These are phyloP conservation scores for Colletotrichum liriopes DNA, from an alignment of 2,329 filamentous ascomycete species.

Conservation along the genomic window DNA sequence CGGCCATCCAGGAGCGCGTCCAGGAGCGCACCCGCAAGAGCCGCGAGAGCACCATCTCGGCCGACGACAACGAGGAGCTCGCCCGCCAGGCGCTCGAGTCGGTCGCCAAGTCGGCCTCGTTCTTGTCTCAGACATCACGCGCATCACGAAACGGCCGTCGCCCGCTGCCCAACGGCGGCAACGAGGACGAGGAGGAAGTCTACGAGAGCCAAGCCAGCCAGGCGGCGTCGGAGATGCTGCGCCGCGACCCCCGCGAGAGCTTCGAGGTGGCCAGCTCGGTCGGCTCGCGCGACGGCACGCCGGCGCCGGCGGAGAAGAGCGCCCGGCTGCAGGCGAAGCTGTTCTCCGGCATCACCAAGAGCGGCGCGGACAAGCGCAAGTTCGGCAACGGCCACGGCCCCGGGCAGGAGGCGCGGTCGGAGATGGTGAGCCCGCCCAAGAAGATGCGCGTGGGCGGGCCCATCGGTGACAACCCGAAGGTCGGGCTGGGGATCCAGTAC, in stretches of 20 bases:
- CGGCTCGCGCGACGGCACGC: conserved; percentile 61
- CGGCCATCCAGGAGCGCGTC: conserved; percentile 57
- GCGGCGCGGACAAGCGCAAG: conserved; percentile 67
- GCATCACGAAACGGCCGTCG: conserved; percentile 39
- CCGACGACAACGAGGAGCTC: conserved; percentile 71
- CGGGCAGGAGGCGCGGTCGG: conserved; percentile 51
- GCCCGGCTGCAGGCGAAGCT: conserved; percentile 68
- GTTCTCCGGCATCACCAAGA: conserved; percentile 62
- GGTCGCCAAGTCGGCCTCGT: conserved; percentile 62
- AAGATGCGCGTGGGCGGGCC: conserved; percentile 63
- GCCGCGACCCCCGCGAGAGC: conserved; percentile 69
- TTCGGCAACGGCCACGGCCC: conserved; percentile 54
- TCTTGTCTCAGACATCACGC: conserved; percentile 52
- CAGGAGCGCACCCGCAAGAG: conserved; percentile 74
- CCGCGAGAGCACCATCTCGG: conserved; percentile 89
- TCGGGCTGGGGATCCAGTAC: conserved; percentile 71
- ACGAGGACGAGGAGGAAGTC: conserved; percentile 72
- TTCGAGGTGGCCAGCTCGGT: conserved; percentile 65
- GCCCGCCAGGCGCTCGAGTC: conserved; percentile 69
- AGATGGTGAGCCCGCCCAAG: conserved; percentile 66
- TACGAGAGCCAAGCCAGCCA: conserved; percentile 84
- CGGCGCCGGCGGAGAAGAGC: conserved; percentile 61
- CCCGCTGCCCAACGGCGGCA: conserved; percentile 43
- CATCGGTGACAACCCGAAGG: conserved; percentile 54
- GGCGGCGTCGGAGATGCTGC: conserved; percentile 82